Evolutionary conservation across 1,284 basidiomycete genomes (phyloP).

Genomic region (Boletus semigastroideus): DNA sequence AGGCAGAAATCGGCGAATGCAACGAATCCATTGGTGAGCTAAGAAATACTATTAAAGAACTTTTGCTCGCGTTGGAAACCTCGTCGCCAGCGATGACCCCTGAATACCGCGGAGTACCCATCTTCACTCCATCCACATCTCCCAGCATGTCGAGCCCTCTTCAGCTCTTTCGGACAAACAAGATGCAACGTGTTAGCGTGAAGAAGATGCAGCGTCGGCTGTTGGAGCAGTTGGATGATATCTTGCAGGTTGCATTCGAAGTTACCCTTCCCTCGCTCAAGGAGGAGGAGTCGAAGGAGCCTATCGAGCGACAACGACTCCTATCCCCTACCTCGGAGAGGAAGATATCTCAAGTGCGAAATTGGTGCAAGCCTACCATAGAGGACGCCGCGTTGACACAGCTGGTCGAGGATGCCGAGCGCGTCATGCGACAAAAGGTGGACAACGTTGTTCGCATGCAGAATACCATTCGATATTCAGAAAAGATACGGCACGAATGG

Average conservation of each 20-base stretch:
- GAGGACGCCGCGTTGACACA: constrained; percentile 84
- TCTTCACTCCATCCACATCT: constrained; percentile 68
- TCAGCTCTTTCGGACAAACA: constrained; percentile 67
- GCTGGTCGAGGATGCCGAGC: constrained; percentile 84
- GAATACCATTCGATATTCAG: constrained; percentile 96
- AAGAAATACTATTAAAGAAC: constrained; percentile 76
- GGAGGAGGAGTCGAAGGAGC: constrained; percentile 87
- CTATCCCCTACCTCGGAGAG: constrained; percentile 85
- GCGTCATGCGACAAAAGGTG: constrained; percentile 89
- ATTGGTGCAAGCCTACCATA: constrained; percentile 83
- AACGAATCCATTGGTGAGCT: constrained; percentile 93
- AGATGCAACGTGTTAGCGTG: constrained; percentile 76
- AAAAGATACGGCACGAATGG: constrained; percentile 98
- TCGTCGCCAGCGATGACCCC: constrained; percentile 59
- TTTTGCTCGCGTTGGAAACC: constrained; percentile 63
- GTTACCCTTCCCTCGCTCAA: constrained; percentile 88
- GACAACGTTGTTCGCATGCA: constrained; percentile 96
- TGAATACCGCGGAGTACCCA: constrained; percentile 88
- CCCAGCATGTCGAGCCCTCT: constrained; percentile 68
- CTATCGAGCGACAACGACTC: constrained; percentile 90
- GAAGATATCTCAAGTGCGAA: constrained; percentile 76
- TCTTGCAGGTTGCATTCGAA: constrained; percentile 77
- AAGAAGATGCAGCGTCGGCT: constrained; percentile 81
- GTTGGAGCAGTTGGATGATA: constrained; percentile 83
- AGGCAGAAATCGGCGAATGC: constrained; percentile 92